Conservation (phyloP, 2,329 filamentous ascomycete genomes). For the Colletotrichum endophyticum region DNA sequence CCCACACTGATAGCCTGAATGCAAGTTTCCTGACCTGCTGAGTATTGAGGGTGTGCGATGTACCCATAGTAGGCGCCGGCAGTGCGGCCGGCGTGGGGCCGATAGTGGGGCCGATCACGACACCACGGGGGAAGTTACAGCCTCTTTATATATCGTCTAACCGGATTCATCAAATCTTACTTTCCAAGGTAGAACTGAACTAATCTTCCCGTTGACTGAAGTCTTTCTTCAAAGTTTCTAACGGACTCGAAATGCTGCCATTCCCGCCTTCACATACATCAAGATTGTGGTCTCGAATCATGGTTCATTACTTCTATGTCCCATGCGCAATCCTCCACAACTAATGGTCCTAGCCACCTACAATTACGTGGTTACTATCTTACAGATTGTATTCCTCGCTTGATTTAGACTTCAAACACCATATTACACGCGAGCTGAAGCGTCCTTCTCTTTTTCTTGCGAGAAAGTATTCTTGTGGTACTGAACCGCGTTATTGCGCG, state of each 20-base stretch:
- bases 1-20: too few relatives aligned
- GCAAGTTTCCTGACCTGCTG: too few relatives aligned
- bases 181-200: not conserved
- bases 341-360: not conserved
- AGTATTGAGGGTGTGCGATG: too few relatives aligned
- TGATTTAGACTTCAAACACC: too few relatives aligned
- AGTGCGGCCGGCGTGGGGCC: not conserved
- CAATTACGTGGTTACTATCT: not conserved
- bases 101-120: not conserved
- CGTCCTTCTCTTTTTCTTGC: not conserved
- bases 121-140: not conserved
- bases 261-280: not conserved
- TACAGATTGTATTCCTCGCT: not conserved
- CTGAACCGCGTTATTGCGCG: not conserved
- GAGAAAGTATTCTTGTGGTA: not conserved
- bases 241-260: not conserved
- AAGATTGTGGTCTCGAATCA: not conserved
- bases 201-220: not conserved
- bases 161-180: not conserved
- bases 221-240: not conserved
- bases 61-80: not conserved
- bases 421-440: not conserved
- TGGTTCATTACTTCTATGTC: too few relatives aligned
- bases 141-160: fast-evolving
- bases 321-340: too few relatives aligned